These are phyloP conservation scores for Dioscorea zingiberensis DNA, from an alignment of 106 monocot genomes.

Conservation along the genomic window DNA sequence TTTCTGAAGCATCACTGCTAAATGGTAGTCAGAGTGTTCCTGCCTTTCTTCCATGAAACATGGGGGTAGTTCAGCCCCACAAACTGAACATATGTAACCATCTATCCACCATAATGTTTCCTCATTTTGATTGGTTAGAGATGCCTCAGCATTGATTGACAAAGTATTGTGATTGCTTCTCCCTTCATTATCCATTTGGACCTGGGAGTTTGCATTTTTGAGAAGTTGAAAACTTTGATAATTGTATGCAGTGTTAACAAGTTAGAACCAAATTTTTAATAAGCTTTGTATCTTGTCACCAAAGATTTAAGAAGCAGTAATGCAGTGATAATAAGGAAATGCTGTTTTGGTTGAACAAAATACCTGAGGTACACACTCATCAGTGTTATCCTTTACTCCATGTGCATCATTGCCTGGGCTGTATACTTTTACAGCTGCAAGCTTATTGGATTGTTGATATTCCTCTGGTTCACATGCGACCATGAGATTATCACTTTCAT, in stretches of 20 bases:
- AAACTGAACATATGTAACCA: constrained; percentile 78
- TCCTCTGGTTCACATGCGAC: constrained; percentile 13
- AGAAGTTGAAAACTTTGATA: neutral
- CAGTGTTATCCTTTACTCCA: constrained; percentile 1
- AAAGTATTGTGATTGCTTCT: too few species aligned
- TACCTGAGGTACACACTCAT: neutral
- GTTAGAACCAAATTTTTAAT: too few species aligned
- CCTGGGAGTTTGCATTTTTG: too few species aligned
- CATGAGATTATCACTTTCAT: constrained; percentile 3
- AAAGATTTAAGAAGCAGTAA: too few species aligned
- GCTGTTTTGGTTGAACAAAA: too few species aligned
- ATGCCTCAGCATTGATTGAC: neutral
- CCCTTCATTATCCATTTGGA: too few species aligned
- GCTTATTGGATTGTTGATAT: constrained; percentile 4
- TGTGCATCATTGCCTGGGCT: neutral
- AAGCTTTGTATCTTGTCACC: too few species aligned
- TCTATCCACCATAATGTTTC: constrained; percentile 43
- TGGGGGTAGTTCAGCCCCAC: constrained; percentile 72
- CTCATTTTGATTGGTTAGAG: constrained; percentile 6
- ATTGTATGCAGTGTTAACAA: too few species aligned
- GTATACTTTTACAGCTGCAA: neutral
- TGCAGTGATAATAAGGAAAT: too few species aligned
- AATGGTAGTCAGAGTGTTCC: constrained; percentile 88
- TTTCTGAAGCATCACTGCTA: constrained; percentile 73
- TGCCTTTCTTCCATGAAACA: constrained; percentile 73